Base-by-base conservation (phyloP, 1,139 yeast species). In the Yamadazyma kanchanaburiensis region DNA sequence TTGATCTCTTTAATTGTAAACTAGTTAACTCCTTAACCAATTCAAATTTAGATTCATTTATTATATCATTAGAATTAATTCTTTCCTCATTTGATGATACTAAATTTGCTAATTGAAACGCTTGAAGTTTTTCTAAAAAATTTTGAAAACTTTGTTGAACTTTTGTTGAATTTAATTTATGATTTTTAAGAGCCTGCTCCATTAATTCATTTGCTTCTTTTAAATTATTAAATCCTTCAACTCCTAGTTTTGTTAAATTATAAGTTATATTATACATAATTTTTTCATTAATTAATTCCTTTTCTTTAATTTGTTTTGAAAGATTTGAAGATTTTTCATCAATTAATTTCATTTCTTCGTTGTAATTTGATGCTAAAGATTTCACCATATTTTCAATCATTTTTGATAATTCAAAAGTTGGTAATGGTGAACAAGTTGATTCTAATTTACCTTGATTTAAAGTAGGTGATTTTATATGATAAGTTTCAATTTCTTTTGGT, bases 1-100 rank as follows among this genome's bases (percentile, higher is more conserved):
- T 55, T 20, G 68, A 58, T 44, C 86, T 63, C 34, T 66, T 58
- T 22, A 74, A 45, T 51, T 81, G 89, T 28, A 77, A 51, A 21
- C 64, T 52, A 1, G 82, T 65, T 34, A 82, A 58, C 35, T 76
- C 72, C 11, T 63, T 38, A 4, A 69, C 55, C 28, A 56, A 53
- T 12, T 43, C 38, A 15, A 48, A 41, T 16, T 45, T 42, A 10
- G 36, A 48, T 11, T 37, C 50, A 24, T 43, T 44, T 12, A 45
- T 43, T 20, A 34, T 35, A 8, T 39, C 37, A 5, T 33, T 29
- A n/a, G 32, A 31, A 15, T 18, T 19, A 12, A 5, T 10, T 11
- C 29, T 34, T 15, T 39, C 38, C 33, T 48, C 70, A 24, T 59
- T 50, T 14, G 45, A 48, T 20, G 58, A 52, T 3, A 65, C 55